Evolutionary conservation across 2,329 filamentous ascomycete genomes (phyloP).

Genomic region (Magnaporthiopsis poae): DNA sequence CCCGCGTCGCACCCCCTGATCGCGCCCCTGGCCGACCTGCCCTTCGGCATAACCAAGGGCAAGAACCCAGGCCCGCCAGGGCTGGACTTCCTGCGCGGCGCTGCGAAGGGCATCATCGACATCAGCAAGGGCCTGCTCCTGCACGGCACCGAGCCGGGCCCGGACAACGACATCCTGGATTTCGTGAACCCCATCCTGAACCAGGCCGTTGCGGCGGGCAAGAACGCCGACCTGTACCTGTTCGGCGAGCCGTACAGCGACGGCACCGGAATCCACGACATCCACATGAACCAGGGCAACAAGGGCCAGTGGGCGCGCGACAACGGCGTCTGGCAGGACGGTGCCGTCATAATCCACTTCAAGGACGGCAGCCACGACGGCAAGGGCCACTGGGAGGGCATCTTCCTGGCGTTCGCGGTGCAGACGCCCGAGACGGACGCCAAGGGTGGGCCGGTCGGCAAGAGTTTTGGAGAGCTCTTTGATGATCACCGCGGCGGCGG

Average conservation of each 20-base stretch:
- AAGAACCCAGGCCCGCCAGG: constrained; percentile 6
- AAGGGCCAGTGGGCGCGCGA: constrained; percentile 16
- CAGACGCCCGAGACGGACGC: constrained; percentile 26
- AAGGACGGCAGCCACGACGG: constrained; percentile 7
- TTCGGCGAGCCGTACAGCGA: constrained; percentile 26
- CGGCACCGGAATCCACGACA: constrained; percentile 25
- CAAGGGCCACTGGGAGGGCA: constrained; percentile 27
- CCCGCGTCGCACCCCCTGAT: constrained; percentile 18
- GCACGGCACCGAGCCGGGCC: constrained; percentile 11
- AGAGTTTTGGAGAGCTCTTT: constrained; percentile 13
- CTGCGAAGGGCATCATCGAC: constrained; percentile 14
- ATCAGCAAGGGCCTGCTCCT: constrained; percentile 13
- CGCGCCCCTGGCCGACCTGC: constrained; percentile 11
- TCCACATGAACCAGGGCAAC: constrained; percentile 32
- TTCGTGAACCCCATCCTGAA: constrained; percentile 24
- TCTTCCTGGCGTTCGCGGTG: constrained; percentile 29
- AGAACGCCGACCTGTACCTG: constrained; percentile 27
- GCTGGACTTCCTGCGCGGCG: constrained; percentile 15
- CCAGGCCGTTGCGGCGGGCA: constrained; percentile 20
- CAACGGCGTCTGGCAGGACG: constrained; percentile 28
- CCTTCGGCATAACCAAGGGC: constrained; percentile 8
- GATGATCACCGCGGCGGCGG: constrained; percentile 10
- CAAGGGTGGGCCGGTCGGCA: constrained; percentile 13
- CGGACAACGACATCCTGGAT: constrained; percentile 22
- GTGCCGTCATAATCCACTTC: constrained; percentile 25